These are phyloP conservation scores for Dioscorea cayenensis DNA, from an alignment of 116 monocot species.

Conservation along the genomic window DNA sequence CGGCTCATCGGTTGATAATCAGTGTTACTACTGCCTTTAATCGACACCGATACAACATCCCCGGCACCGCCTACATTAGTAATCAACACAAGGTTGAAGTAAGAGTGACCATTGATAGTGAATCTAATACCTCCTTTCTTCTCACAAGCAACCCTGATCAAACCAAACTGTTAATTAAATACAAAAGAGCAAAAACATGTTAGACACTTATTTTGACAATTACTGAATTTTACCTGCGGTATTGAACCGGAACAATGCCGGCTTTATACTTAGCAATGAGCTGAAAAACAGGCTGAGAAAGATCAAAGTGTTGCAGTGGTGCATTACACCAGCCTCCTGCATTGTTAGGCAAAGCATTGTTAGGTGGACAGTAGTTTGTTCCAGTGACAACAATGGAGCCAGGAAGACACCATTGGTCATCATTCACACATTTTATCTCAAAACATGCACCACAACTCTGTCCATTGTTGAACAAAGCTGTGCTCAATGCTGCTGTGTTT, in stretches of 20 bases:
- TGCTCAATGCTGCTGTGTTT: constrained; percentile 55
- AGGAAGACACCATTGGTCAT: constrained; percentile 23
- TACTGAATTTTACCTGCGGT: constrained; percentile 28
- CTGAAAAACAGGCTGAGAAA: constrained; percentile 45
- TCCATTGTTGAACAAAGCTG: constrained; percentile 59
- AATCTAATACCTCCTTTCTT: constrained; percentile 62
- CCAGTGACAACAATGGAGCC: constrained; percentile 45
- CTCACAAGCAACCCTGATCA: constrained; percentile 49
- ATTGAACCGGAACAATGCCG: constrained; percentile 45
- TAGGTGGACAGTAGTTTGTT: constrained; percentile 62
- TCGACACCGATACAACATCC: constrained; percentile 38
- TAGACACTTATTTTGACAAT: not conserved
- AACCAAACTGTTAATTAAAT: not conserved
- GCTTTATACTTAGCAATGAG: constrained; percentile 41
- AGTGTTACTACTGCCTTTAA: constrained; percentile 39
- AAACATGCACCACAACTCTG: constrained; percentile 46
- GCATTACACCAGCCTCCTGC: constrained; percentile 69
- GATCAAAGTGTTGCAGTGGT: constrained; percentile 54
- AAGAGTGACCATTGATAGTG: constrained; percentile 72
- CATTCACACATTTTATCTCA: constrained; percentile 36
- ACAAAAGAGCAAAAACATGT: not conserved
- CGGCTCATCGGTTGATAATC: constrained; percentile 61
- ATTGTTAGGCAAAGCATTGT: constrained; percentile 26
- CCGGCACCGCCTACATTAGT: constrained; percentile 74
- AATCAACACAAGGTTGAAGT: constrained; percentile 80